phyloP scores from a whole-genome alignment of 805 yeast species.

The Starmerella stigmatis region DNA sequence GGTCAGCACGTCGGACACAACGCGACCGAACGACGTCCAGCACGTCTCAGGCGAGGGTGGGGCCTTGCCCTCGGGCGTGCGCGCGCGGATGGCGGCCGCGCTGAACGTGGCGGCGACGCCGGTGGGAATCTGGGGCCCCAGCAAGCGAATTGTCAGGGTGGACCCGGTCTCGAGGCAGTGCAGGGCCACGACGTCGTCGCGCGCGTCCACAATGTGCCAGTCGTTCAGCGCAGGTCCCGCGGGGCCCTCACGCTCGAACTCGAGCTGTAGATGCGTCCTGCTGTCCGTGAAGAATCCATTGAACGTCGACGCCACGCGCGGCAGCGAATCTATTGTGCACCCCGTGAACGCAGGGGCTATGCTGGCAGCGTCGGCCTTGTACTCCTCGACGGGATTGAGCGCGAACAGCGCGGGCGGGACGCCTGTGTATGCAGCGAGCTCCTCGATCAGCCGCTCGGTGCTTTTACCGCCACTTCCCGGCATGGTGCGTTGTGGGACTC shows the following conservation, averaged over 20 bases:
- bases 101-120: slow-evolving; percentile 42
- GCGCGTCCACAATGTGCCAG: slow-evolving; percentile 16
- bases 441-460: slow-evolving; percentile 27
- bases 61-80: slow-evolving; percentile 27
- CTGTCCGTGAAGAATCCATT: slow-evolving; percentile 20
- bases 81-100: slow-evolving; percentile 39
- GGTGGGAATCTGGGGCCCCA: slow-evolving; percentile 33
- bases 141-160: slow-evolving; percentile 18
- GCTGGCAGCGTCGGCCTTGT: background rate
- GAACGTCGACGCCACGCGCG: slow-evolving; percentile 4
- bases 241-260: slow-evolving; percentile 3
- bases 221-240: slow-evolving; percentile 4
- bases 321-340: slow-evolving; percentile 2
- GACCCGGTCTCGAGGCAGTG: slow-evolving; percentile 23
- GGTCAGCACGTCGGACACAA: slow-evolving; percentile 12
- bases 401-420: slow-evolving; percentile 15
- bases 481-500: slow-evolving; percentile 6
- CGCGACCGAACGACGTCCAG: slow-evolving; percentile 13
- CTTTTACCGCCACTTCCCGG: slow-evolving; percentile 18
- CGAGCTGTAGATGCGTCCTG: slow-evolving; percentile 24
- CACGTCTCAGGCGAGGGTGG: background rate
- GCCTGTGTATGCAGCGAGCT: slow-evolving; percentile 24
- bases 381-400: slow-evolving; percentile 15
- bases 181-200: slow-evolving; percentile 12
- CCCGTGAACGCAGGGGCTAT: slow-evolving; percentile 8